phyloP scores from a whole-genome alignment of 2,329 filamentous ascomycete genomes.

The Aureobasidium sp. region DNA sequence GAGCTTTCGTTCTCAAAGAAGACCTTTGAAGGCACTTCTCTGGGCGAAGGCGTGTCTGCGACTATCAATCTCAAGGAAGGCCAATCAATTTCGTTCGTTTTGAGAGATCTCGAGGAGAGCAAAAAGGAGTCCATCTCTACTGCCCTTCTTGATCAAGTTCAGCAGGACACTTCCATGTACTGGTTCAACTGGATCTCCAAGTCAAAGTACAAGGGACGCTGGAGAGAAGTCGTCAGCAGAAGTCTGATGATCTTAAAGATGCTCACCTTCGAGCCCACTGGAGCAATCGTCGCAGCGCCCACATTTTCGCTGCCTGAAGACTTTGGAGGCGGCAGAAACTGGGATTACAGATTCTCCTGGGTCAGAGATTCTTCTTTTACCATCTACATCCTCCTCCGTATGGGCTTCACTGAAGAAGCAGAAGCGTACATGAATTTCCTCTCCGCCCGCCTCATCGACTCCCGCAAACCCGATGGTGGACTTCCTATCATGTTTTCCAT shows the following conservation, averaged over 20 bases:
- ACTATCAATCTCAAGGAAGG: constrained; percentile 54
- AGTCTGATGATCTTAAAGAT: constrained; percentile 69
- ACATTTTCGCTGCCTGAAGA: constrained; percentile 51
- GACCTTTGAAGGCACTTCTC: constrained; percentile 38
- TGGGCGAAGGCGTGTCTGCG: constrained; percentile 56
- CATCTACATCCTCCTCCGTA: constrained; percentile 64
- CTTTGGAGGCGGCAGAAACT: constrained; percentile 52
- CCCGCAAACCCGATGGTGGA: constrained; percentile 50
- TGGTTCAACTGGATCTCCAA: constrained; percentile 68
- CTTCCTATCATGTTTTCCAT: constrained; percentile 77
- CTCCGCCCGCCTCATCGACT: constrained; percentile 58
- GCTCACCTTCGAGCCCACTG: constrained; percentile 69
- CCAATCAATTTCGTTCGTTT: constrained; percentile 59
- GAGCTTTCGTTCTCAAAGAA: constrained; percentile 48
- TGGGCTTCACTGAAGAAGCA: constrained; percentile 67
- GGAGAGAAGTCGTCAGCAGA: constrained; percentile 61
- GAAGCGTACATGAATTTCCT: constrained; percentile 75
- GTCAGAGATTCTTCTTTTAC: constrained; percentile 66
- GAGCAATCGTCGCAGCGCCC: constrained; percentile 66
- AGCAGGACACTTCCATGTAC: constrained; percentile 61
- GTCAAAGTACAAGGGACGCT: constrained; percentile 62
- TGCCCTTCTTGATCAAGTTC: constrained; percentile 50
- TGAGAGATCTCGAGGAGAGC: constrained; percentile 53
- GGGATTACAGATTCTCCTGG: constrained; percentile 71
- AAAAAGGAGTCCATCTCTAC: constrained; percentile 54